A percentile compares a stretch with the other conserved stretches of the same genome.
phyloP scores from a whole-genome alignment of 176 grass and related monocot genomes.

The Raddia guianensis region DNA sequence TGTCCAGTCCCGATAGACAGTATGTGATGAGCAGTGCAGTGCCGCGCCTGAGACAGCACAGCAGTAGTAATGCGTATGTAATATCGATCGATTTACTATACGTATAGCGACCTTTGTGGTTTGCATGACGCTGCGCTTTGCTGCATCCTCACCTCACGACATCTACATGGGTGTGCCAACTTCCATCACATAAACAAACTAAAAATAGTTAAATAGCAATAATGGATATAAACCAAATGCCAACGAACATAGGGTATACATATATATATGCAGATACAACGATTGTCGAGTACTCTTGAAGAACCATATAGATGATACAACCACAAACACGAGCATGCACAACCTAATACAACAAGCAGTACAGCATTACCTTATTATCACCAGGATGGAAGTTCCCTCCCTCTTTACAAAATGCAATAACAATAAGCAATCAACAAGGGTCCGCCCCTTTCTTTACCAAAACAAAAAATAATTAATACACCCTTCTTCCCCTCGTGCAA shows the following conservation, averaged over 20 bases:
- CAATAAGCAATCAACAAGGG: conserved; percentile 36
- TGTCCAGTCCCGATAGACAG: no score
- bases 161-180: no score
- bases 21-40: no score
- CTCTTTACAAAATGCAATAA: conserved; percentile 53
- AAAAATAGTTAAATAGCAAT: no score
- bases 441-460: conserved; percentile 17
- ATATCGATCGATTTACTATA: no score
- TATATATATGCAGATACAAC: conserved; percentile 14
- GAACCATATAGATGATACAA: conserved; percentile 15
- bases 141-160: no score
- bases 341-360: conserved; percentile 21
- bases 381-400: conserved; percentile 17
- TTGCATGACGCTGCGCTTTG: no score
- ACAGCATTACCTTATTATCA: conserved; percentile 32
- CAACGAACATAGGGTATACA: no score
- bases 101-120: no score
- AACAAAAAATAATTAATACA: conserved; percentile 23
- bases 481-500: neutral
- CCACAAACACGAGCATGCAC: conserved; percentile 16
- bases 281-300: conserved; percentile 17
- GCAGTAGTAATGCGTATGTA: no score
- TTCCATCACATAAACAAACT: no score
- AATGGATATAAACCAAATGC: neutral
- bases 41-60: no score